These are phyloP conservation scores for Jatropha podagrica DNA, from an alignment of 441 rosid genomes.

Conservation along the genomic window DNA sequence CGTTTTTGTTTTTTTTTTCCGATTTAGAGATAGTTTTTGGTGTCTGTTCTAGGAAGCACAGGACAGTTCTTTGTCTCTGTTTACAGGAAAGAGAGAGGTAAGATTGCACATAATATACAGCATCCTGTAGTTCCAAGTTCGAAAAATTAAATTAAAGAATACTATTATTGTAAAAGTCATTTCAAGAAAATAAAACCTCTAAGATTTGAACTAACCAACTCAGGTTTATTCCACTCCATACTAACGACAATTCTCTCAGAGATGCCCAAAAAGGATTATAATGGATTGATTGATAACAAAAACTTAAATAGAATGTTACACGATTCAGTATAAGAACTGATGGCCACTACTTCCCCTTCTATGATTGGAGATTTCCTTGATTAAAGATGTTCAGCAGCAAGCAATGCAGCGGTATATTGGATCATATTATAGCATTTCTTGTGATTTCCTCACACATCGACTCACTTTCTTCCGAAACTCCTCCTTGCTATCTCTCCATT, in stretches of 20 bases:
- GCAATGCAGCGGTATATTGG: not conserved
- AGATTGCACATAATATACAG: not conserved
- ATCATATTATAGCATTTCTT: constrained; percentile 64
- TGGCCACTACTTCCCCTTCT: not conserved
- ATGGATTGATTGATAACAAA: not conserved
- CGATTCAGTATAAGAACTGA: not conserved
- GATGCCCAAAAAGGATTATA: not conserved
- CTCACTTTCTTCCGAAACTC: constrained; percentile 57
- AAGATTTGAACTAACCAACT: not conserved
- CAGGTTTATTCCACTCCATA: not conserved
- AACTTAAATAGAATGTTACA: constrained; percentile 15
- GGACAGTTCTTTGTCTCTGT: not conserved
- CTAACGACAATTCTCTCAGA: not conserved
- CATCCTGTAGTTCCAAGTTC: not conserved
- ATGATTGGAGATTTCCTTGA: not conserved
- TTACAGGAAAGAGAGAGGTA: too few relatives aligned
- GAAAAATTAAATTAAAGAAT: not conserved
- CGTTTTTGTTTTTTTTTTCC: too few relatives aligned
- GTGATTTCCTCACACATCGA: constrained; percentile 56
- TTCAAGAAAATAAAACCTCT: constrained; percentile 11
- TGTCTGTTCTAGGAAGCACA: too few relatives aligned
- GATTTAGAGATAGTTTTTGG: too few relatives aligned
- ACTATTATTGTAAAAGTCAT: not conserved
- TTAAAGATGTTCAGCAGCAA: not conserved
- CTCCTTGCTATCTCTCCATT: constrained; percentile 54